Base-by-base conservation (phyloP, 192 early-diverging fungal genomes). In the Jimgerdemannia lactiflua region DNA sequence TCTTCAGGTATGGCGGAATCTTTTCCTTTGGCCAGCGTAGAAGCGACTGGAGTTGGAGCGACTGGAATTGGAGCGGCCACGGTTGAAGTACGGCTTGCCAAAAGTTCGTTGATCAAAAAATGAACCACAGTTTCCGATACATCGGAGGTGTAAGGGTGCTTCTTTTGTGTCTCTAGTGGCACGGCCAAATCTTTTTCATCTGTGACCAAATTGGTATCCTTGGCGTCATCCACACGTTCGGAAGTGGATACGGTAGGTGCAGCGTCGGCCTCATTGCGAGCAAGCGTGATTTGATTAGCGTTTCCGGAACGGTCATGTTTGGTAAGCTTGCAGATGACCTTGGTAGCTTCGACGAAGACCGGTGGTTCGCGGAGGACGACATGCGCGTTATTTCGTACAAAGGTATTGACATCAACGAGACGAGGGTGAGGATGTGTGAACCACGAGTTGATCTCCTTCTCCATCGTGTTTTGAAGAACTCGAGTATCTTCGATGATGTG, bases 401-500 rank as follows among this genome's bases (percentile, higher is more conserved):
- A 96, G 9, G 82, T 84, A 67, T 84, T 85, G 29, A 94, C 79
- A 68, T 97, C 97, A 2, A 89, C 79, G 19, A 86, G 85, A 4
- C 91, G 79, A 18, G 86, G 82, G 43, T 93, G 90, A 8, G 93
- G 91, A 65, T 86, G 84, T 63, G 89, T 86, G 29, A 96, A 90
- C 91, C 92, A 95, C 29, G 81, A 86, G 29, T 81, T 87, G 4
- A 97, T 89, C 75, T 96, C 91, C 44, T 88, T 79, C 71, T 93
- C 91, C 89, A 98, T 94, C 4, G 87, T 80, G 59, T 77, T 73
- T 72, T 84, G 81, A 69, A 97, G 78, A 3, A 93, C 85, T 3
- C 78, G 78, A 18, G 80, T 72, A 73, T 91, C 87, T 79, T 99
- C 97, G 72, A 97, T 86, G 14, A 94, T 88, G 76, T 99, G 95